A percentile compares a stretch with the other conserved stretches of the same genome.
Evolutionary conservation across 106 monocot species (phyloP).

Genomic region (Amphibolis antarctica): DNA sequence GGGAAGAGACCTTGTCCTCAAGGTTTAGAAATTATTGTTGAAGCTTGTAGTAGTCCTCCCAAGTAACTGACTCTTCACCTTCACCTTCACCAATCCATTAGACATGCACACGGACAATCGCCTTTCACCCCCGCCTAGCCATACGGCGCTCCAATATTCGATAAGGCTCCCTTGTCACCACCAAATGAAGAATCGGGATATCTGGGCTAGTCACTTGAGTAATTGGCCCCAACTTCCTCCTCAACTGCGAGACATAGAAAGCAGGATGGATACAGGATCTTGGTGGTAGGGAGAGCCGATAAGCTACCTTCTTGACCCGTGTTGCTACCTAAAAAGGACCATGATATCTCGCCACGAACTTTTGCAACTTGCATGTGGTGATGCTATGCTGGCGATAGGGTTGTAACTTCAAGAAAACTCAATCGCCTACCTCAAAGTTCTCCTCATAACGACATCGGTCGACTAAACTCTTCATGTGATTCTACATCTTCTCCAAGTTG

Average conservation of each 20-base stretch:
- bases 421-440: background rate
- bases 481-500: background rate
- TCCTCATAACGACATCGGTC: background rate
- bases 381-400: conserved; percentile 11
- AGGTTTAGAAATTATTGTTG: too few species aligned
- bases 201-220: too few species aligned
- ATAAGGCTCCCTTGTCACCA: too few species aligned
- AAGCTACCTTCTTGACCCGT: conserved; percentile 1
- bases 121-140: too few species aligned
- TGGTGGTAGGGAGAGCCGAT: background rate
- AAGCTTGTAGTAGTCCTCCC: too few species aligned
- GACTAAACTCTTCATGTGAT: background rate
- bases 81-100: too few species aligned
- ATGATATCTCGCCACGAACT: background rate
- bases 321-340: background rate
- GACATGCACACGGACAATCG: too few species aligned
- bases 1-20: too few species aligned
- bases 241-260: background rate
- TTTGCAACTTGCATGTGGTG: fast-evolving
- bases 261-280: background rate
- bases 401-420: conserved; percentile 11
- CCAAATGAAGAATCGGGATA: too few species aligned
- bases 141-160: too few species aligned
- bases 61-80: too few species aligned
- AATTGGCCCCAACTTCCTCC: background rate